These are phyloP conservation scores for Chrysanthemum lavandulifolium DNA, from an alignment of 129 eudicot species.

Conservation along the genomic window DNA sequence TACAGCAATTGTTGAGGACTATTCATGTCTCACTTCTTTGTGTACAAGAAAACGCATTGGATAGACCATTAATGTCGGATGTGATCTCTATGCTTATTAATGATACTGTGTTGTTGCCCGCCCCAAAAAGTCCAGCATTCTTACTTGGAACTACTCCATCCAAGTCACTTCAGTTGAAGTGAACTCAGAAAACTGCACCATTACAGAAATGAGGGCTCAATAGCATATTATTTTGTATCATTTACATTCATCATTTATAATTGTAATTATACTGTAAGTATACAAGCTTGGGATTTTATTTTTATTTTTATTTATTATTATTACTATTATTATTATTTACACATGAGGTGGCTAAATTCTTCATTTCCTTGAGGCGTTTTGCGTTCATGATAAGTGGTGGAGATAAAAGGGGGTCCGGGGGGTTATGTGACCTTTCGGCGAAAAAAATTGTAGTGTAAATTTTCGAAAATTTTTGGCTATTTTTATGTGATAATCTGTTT, in stretches of 20 bases:
- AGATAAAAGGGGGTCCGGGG: too few species aligned
- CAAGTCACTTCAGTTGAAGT: slow-evolving; percentile 19
- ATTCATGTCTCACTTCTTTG: slow-evolving; percentile 39
- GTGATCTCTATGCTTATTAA: slow-evolving; percentile 40
- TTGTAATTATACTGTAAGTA: background rate
- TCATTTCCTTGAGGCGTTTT: too few species aligned
- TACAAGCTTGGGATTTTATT: too few species aligned
- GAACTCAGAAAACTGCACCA: slow-evolving; percentile 13
- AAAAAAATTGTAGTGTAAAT: too few species aligned
- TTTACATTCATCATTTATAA: background rate
- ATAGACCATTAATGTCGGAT: slow-evolving; percentile 37
- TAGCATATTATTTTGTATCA: background rate
- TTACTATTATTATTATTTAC: too few species aligned
- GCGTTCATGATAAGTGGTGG: too few species aligned
- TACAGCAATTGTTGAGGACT: slow-evolving; percentile 26
- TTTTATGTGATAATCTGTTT: too few species aligned
- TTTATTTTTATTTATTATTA: too few species aligned
- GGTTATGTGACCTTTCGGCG: too few species aligned
- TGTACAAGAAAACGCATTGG: slow-evolving; percentile 40
- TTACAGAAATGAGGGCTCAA: slow-evolving; percentile 23
- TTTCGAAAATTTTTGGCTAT: too few species aligned
- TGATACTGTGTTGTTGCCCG: slow-evolving; percentile 27
- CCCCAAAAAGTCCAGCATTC: slow-evolving; percentile 32
- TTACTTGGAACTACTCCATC: background rate
- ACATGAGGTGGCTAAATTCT: too few species aligned